phyloP scores from a whole-genome alignment of 106 monocot genomes.

The Xerophyta viscosa region DNA sequence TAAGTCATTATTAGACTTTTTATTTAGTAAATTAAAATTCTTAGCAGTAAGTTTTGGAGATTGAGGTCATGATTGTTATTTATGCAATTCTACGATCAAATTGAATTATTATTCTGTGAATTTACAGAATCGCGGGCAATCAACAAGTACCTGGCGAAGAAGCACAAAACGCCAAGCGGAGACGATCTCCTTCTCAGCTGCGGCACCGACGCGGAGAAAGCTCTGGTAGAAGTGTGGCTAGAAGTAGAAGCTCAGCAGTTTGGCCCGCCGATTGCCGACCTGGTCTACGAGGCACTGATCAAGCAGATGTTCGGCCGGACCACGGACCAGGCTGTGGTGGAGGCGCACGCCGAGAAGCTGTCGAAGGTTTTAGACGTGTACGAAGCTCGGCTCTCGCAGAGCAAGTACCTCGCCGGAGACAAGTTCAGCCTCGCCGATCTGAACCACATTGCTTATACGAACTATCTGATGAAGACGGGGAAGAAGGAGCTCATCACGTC shows the following conservation, averaged over 20 bases:
- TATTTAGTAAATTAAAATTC: too few relatives aligned
- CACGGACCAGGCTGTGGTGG: conserved; percentile 26
- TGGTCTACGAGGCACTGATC: conserved; percentile 33
- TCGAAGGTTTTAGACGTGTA: conserved; percentile 9
- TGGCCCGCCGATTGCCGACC: conserved; percentile 17
- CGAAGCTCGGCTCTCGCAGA: not conserved
- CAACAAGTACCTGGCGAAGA: conserved; percentile 42
- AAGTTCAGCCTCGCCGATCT: conserved; percentile 9
- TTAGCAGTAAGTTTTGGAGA: too few relatives aligned
- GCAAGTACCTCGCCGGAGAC: conserved; percentile 8
- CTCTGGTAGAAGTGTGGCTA: conserved; percentile 44
- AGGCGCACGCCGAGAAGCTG: conserved; percentile 25
- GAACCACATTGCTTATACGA: not conserved
- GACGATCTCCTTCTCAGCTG: conserved; percentile 20
- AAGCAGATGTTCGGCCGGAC: conserved; percentile 28
- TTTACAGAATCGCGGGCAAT: conserved; percentile 55
- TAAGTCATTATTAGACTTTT: too few relatives aligned
- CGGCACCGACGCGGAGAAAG: conserved; percentile 11
- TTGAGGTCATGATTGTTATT: not conserved
- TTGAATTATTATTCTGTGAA: not conserved
- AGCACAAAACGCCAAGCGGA: conserved; percentile 17
- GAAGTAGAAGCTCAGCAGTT: conserved; percentile 54
- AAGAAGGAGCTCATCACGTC: conserved; percentile 1
- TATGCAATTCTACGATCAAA: too few relatives aligned
- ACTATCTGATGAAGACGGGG: not conserved